phyloP scores from a whole-genome alignment of 2,329 filamentous ascomycete genomes.

The Colletotrichum incanum region DNA sequence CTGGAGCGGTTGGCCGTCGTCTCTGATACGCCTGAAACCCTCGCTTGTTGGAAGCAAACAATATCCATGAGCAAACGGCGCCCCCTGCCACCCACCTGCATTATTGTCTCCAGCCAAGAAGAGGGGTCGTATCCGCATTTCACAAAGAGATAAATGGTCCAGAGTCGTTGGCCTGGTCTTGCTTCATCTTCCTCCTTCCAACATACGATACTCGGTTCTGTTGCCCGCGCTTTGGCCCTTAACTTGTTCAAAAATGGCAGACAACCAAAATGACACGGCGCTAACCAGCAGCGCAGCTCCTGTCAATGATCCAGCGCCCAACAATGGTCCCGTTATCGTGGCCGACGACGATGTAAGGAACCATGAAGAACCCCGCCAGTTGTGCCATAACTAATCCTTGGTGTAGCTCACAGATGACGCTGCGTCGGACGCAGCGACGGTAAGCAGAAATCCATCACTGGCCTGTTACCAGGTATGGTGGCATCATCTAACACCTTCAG shows the following conservation, averaged over 20 bases:
- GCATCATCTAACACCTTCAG: not conserved
- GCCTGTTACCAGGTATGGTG: not conserved
- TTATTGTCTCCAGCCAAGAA: not conserved
- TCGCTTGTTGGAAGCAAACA: slow-evolving; percentile 11
- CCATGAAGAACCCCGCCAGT: not conserved
- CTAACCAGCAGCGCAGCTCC: not conserved
- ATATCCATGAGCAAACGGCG: not conserved
- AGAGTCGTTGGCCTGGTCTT: not conserved
- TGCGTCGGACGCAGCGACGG: not conserved
- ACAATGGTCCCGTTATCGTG: not conserved
- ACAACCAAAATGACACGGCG: not conserved
- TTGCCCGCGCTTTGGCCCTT: not conserved
- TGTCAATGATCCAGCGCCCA: not conserved
- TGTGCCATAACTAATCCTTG: not conserved
- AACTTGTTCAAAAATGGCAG: not conserved
- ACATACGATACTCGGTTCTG: not conserved
- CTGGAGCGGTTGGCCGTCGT: not conserved
- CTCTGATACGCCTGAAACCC: not conserved
- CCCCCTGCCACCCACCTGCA: not conserved
- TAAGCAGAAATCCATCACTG: not conserved
- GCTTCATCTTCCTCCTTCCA: not conserved
- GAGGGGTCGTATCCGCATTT: slow-evolving; percentile 2
- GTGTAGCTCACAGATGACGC: slow-evolving; percentile 3
- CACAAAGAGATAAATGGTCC: not conserved
- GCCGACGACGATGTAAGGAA: not conserved